Evolutionary conservation across 352 stramenopile species (phyloP).

Genomic region (Globisporangium alternatum): DNA sequence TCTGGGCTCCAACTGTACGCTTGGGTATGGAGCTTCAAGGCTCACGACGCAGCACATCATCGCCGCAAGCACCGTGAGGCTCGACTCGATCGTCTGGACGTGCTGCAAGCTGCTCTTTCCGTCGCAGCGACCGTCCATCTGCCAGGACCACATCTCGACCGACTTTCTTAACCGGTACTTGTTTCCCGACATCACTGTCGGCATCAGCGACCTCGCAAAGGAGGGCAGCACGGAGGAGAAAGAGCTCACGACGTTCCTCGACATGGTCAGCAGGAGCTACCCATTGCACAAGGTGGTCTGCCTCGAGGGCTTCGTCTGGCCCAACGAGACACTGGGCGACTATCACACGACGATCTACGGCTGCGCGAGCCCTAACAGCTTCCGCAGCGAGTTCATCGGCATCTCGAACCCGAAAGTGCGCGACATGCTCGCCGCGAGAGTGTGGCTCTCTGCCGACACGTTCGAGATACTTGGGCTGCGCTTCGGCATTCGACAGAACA

Average conservation of each 20-base stretch:
- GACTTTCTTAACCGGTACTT: conserved; percentile 24
- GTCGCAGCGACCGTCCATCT: conserved; percentile 21
- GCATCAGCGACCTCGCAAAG: neutral
- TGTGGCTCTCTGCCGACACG: conserved; percentile 22
- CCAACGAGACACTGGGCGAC: conserved; percentile 12
- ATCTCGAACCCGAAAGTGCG: conserved; percentile 17
- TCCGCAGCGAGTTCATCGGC: conserved; percentile 20
- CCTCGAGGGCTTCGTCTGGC: conserved; percentile 22
- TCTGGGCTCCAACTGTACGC: conserved; percentile 17
- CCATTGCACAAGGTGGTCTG: conserved; percentile 21
- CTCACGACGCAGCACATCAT: conserved; percentile 18
- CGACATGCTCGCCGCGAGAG: conserved; percentile 13
- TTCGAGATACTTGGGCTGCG: conserved; percentile 18
- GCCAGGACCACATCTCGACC: conserved; percentile 20
- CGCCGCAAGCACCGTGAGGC: conserved; percentile 16
- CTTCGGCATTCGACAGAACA: conserved; percentile 24
- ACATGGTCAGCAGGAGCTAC: conserved; percentile 23
- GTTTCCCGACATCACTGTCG: conserved; percentile 13
- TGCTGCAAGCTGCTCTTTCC: conserved; percentile 22
- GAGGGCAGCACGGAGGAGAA: conserved; percentile 14
- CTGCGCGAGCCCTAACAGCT: conserved; percentile 24
- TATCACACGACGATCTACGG: conserved; percentile 21
- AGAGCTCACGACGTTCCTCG: conserved; percentile 20
- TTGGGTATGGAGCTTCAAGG: conserved; percentile 7
- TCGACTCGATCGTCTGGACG: conserved; percentile 26